These are phyloP conservation scores for Arthroderma uncinatum DNA, from an alignment of 2,329 filamentous ascomycete species.

Conservation along the genomic window DNA sequence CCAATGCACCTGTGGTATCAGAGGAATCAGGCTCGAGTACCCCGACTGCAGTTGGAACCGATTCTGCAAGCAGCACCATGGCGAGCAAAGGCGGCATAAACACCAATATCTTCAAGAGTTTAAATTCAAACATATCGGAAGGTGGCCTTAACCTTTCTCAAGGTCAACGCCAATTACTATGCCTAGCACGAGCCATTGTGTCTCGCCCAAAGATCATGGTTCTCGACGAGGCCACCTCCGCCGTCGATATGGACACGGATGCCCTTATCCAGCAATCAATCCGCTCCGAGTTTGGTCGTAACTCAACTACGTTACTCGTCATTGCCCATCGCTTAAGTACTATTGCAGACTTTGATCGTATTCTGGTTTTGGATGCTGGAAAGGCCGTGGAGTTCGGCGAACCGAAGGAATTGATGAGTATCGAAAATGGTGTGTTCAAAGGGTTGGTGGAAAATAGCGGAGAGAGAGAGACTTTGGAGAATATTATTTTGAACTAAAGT, in stretches of 20 bases:
- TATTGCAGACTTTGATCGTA: slow-evolving; percentile 64
- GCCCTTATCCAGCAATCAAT: slow-evolving; percentile 62
- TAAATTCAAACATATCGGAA: slow-evolving; percentile 55
- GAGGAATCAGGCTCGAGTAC: slow-evolving; percentile 13
- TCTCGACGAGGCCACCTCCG: slow-evolving; percentile 67
- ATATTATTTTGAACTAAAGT: slow-evolving; percentile 18
- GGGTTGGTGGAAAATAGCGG: slow-evolving; percentile 41
- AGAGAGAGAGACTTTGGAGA: slow-evolving; percentile 24
- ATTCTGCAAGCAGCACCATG: slow-evolving; percentile 10
- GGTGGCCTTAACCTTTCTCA: slow-evolving; percentile 65
- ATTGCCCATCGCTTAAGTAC: slow-evolving; percentile 68
- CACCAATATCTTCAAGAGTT: slow-evolving; percentile 52
- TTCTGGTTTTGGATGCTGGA: slow-evolving; percentile 60
- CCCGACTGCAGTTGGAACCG: slow-evolving; percentile 14
- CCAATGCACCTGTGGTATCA: background rate
- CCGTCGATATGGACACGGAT: slow-evolving; percentile 69
- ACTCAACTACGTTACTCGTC: slow-evolving; percentile 55
- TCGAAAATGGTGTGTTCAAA: slow-evolving; percentile 43
- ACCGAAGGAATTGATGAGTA: slow-evolving; percentile 51
- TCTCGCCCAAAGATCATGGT: slow-evolving; percentile 65
- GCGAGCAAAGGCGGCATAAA: slow-evolving; percentile 16
- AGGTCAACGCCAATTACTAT: slow-evolving; percentile 65
- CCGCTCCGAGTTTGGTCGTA: slow-evolving; percentile 54
- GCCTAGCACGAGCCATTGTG: slow-evolving; percentile 62
- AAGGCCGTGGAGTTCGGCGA: slow-evolving; percentile 55